Evolutionary conservation across 768 basidiomycete species (phyloP).

Genomic region (Boletus eberwhitei): DNA sequence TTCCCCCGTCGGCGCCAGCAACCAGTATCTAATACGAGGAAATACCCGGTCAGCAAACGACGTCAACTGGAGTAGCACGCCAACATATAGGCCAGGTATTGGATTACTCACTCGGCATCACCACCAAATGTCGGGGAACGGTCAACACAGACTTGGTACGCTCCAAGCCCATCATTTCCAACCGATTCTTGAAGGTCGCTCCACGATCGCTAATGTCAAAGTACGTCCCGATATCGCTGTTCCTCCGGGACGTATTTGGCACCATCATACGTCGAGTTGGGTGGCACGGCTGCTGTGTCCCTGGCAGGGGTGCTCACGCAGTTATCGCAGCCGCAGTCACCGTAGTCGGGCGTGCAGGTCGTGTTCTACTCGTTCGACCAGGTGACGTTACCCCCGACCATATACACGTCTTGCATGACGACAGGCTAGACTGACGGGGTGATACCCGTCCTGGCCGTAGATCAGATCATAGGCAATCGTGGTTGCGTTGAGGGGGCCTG

Average conservation of each 20-base stretch:
- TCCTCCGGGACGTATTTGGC: conserved; percentile 19
- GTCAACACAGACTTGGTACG: conserved; percentile 71
- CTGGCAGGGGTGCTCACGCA: conserved; percentile 49
- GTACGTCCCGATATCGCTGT: conserved; percentile 39
- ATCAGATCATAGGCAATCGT: conserved; percentile 51
- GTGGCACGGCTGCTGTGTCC: conserved; percentile 27
- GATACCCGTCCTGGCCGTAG: conserved; percentile 60
- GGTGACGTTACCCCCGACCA: conserved; percentile 56
- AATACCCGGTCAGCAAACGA: background rate
- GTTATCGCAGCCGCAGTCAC: conserved; percentile 72
- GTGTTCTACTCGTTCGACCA: conserved; percentile 64
- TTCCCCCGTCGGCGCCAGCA: conserved; percentile 58
- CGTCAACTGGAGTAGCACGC: background rate
- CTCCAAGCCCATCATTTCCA: conserved; percentile 66
- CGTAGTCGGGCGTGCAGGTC: conserved; percentile 59
- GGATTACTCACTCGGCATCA: conserved; percentile 22
- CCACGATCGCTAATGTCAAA: conserved; percentile 67
- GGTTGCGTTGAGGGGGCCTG: conserved; percentile 60
- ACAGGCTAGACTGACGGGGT: conserved; percentile 65
- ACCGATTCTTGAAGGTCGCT: conserved; percentile 58
- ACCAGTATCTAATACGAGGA: conserved; percentile 48
- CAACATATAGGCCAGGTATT: background rate
- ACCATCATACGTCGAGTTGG: conserved; percentile 21
- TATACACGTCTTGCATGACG: conserved; percentile 60
- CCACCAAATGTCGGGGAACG: conserved; percentile 72